These are phyloP conservation scores for Aureobasidium leucospermi DNA, from an alignment of 2,329 filamentous ascomycete genomes.

Conservation along the genomic window DNA sequence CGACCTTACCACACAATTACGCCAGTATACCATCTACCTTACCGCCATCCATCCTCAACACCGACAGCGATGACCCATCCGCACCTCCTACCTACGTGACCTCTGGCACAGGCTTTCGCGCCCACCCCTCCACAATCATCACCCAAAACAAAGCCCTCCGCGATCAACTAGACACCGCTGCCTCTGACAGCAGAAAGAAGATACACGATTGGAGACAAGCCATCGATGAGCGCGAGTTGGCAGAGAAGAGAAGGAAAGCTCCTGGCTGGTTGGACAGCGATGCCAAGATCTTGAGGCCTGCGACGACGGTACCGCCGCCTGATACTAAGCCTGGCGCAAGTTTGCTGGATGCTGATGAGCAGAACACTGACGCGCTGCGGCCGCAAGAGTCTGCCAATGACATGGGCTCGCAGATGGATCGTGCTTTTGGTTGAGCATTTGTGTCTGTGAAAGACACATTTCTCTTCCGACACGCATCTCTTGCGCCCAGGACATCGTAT, in stretches of 20 bases:
- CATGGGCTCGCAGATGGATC: conserved; percentile 29
- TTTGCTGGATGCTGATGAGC: conserved; percentile 20
- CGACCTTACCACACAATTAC: conserved; percentile 93
- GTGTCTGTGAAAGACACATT: background rate
- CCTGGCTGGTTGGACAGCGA: conserved; percentile 77
- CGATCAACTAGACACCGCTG: conserved; percentile 63
- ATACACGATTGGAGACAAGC: conserved; percentile 63
- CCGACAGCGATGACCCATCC: conserved; percentile 24
- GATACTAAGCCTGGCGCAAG: conserved; percentile 15
- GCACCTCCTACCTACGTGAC: conserved; percentile 60
- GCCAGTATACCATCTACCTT: conserved; percentile 81
- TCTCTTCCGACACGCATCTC: background rate
- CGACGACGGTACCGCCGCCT: conserved; percentile 34
- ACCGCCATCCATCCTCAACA: conserved; percentile 59
- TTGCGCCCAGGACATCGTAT: background rate
- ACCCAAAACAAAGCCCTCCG: conserved; percentile 72
- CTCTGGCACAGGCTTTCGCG: conserved; percentile 67
- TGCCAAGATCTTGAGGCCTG: conserved; percentile 60
- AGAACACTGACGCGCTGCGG: conserved; percentile 14
- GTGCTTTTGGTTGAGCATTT: conserved; percentile 26
- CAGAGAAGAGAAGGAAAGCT: conserved; percentile 71
- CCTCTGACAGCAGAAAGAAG: conserved; percentile 59
- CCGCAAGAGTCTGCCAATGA: conserved; percentile 24
- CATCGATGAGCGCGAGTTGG: conserved; percentile 58
- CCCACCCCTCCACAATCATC: conserved; percentile 80